Base-by-base conservation (phyloP, 768 basidiomycete species). In the Amanita rubescens region DNA sequence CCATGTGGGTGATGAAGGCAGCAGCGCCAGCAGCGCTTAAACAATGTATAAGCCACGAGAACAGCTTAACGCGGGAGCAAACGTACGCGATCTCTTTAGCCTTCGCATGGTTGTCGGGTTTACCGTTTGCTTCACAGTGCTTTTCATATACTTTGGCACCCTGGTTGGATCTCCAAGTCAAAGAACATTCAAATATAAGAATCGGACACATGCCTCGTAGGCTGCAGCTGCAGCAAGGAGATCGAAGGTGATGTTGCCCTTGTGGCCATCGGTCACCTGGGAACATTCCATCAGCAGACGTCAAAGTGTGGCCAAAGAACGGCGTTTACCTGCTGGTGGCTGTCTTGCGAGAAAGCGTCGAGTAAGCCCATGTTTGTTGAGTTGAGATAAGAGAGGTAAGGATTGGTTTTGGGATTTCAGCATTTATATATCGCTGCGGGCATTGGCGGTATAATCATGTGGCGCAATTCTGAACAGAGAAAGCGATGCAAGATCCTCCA, bases 181-280 rank as follows among this genome's bases (percentile, higher is more conserved):
- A 37, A 12, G 37, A 17, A 30, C n/a, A 22, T 20, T 22, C 49
- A 41, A 10, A 32, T 20, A 20, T 17, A 22, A 7, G 27, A 46
- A n/a, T 3, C 15, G 22, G n/a, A 15, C 20, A 47, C 65, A 8
- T 30, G 79, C 83, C 74, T 81, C 82, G 65, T 75, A 87, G 30
- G 82, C 67, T 3, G 84, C 86, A 33, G 86, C 86, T 33, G 69
- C 84, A 43, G 81, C 80, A 56, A 88, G 74, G 45, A 86, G 63
- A 65, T 87, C 82, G 63, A 88, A 85, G 5, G 81, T 77, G 51
- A 85, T 66, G 52, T 65, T 52, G 1, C 82, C 78, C 69, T 84
- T 69, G 71, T 85, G 84, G 10, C 71, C 74, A 10, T 3, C 19
- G 11, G 72, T 41, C 44, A 77, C 76, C 81, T 84, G 56, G 7